Evolutionary conservation across 306 rosid genomes (phyloP).

Genomic region (Trifolium fragiferum): DNA sequence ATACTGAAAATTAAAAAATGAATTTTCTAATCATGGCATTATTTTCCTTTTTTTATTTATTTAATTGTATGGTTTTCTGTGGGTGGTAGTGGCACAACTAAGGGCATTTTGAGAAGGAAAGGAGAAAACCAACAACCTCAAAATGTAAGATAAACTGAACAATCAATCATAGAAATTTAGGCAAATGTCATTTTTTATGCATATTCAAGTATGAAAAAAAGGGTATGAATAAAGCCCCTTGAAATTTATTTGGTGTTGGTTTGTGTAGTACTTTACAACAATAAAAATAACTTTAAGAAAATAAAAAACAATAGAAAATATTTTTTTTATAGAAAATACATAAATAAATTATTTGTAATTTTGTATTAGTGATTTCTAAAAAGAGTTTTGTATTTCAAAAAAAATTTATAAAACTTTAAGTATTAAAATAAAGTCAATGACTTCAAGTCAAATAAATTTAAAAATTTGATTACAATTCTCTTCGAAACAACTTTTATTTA

Average conservation of each 20-base stretch:
- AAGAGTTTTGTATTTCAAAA: too few species aligned
- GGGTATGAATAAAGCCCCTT: conserved; percentile 10
- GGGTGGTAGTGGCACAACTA: conserved; percentile 43
- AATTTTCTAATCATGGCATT: neutral
- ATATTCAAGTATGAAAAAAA: conserved; percentile 20
- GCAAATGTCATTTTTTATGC: conserved; percentile 5
- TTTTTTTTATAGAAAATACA: too few species aligned
- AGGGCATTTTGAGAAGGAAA: conserved; percentile 8
- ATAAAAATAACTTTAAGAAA: too few species aligned
- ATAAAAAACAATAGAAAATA: too few species aligned
- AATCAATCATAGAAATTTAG: neutral
- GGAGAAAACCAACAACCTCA: conserved; percentile 55
- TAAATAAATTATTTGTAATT: too few species aligned
- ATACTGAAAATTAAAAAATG: neutral
- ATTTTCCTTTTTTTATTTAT: neutral
- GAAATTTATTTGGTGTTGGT: neutral
- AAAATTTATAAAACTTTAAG: too few species aligned
- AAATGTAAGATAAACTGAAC: conserved; percentile 4
- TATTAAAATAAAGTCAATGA: too few species aligned
- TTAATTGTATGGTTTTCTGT: neutral
- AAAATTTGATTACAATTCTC: too few species aligned
- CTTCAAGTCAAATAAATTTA: too few species aligned
- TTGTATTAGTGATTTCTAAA: too few species aligned
- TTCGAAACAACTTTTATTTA: too few species aligned
- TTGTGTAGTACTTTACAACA: neutral